Conservation (phyloP, 2,329 filamentous ascomycete species). For the Alternaria incomplexa region DNA sequence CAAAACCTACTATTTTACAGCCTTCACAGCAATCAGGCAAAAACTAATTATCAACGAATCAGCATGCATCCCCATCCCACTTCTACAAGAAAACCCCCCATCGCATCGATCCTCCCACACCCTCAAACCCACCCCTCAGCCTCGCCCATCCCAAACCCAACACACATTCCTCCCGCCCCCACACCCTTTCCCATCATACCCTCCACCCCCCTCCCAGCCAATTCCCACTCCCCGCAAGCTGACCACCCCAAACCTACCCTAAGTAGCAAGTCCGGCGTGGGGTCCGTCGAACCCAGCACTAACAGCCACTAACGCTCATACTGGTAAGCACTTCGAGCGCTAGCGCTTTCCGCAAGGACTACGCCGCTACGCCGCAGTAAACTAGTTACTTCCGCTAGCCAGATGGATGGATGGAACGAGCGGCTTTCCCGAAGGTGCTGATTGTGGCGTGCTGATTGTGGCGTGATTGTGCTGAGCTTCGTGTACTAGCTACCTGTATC, state of each 20-base stretch:
- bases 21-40: background rate
- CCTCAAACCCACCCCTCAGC: background rate
- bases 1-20: background rate
- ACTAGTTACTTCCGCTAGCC: background rate
- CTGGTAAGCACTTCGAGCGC: background rate
- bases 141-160: background rate
- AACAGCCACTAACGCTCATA: background rate
- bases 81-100: background rate
- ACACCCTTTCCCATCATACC: background rate
- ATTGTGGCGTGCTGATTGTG: background rate
- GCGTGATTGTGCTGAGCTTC: background rate
- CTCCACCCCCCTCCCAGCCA: background rate
- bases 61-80: background rate
- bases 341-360: background rate
- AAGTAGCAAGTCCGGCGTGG: background rate
- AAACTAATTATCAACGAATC: background rate
- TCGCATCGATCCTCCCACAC: background rate
- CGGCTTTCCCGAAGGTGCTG: background rate
- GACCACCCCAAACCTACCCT: background rate
- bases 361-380: background rate
- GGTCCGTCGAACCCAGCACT: conserved; percentile 1
- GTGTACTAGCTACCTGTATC: background rate
- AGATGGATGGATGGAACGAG: background rate
- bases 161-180: background rate
- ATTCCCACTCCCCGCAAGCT: background rate